phyloP scores from a whole-genome alignment of 2,329 filamentous ascomycete species.

The Pyrenochaeta sp. region DNA sequence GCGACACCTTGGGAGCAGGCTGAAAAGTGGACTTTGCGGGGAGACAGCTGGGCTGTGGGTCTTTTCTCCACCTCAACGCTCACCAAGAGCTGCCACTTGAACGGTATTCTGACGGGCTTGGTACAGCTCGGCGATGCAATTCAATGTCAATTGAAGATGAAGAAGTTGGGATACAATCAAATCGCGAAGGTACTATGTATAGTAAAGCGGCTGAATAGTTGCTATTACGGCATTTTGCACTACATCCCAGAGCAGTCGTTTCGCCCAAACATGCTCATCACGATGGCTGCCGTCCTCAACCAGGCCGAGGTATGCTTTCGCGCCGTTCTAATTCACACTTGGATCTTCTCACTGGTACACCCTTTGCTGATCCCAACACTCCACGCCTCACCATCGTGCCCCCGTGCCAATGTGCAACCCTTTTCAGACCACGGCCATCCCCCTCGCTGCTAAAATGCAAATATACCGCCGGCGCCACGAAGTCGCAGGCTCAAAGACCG shows the following conservation, averaged over 20 bases:
- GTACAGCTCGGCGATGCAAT: constrained; percentile 17
- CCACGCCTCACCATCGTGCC: constrained; percentile 3
- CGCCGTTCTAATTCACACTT: not conserved
- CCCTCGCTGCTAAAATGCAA: constrained; percentile 12
- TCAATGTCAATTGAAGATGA: constrained; percentile 47
- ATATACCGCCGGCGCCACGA: constrained; percentile 17
- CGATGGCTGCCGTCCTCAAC: no score
- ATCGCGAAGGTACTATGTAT: not conserved
- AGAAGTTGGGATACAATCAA: constrained; percentile 49
- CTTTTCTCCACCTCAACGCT: constrained; percentile 6
- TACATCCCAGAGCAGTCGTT: no score
- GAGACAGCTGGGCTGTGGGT: constrained; percentile 6
- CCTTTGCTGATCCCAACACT: not conserved
- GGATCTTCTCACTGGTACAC: not conserved
- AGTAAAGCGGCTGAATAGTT: not conserved
- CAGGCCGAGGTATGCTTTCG: not conserved
- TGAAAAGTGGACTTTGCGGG: constrained; percentile 6
- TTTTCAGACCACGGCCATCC: not conserved
- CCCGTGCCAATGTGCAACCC: not conserved
- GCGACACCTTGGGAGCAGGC: constrained; percentile 13
- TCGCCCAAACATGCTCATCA: no score
- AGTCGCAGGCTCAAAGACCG: constrained; percentile 9
- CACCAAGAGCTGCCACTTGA: constrained; percentile 2
- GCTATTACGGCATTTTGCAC: no score
- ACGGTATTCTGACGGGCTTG: constrained; percentile 9